These are phyloP conservation scores for Terfezia claveryi DNA, from an alignment of 495 filamentous ascomycete genomes.

Conservation along the genomic window DNA sequence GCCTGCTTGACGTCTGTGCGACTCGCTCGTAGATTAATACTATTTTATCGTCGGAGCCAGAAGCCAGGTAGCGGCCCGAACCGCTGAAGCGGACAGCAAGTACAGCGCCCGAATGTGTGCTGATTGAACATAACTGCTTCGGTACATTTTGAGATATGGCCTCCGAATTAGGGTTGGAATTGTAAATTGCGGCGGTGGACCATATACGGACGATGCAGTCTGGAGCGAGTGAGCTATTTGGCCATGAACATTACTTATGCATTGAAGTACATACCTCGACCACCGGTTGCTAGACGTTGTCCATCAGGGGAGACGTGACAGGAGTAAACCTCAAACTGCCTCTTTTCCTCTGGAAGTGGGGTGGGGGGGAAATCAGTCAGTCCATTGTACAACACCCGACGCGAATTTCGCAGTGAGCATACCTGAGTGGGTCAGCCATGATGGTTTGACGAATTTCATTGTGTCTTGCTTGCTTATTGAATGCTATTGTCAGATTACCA, in stretches of 20 bases:
- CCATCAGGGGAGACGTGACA: constrained; percentile 94
- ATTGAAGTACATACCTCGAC: constrained; percentile 3
- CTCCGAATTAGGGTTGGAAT: constrained; percentile 32
- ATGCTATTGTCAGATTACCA: too few species aligned
- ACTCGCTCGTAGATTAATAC: constrained; percentile 76
- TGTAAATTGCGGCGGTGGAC: constrained; percentile 84
- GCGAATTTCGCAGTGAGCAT: constrained; percentile 14
- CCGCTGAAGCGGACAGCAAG: constrained; percentile 90
- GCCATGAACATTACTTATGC: too few species aligned
- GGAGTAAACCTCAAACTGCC: constrained; percentile 92
- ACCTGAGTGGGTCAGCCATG: constrained; percentile 86
- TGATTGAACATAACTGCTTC: constrained; percentile 88
- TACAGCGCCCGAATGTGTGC: constrained; percentile 92
- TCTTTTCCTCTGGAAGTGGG: constrained; percentile 51
- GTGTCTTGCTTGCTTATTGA: constrained; percentile 1
- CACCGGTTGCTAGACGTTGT: constrained; percentile 58
- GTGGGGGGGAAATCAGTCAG: not conserved
- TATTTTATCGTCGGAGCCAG: constrained; percentile 93
- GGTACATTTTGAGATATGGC: constrained; percentile 46
- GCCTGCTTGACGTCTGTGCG: constrained; percentile 5
- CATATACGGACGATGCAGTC: constrained; percentile 95
- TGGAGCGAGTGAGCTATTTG: constrained; percentile 15
- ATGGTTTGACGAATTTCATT: constrained; percentile 84
- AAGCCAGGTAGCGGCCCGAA: constrained; percentile 80
- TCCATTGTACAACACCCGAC: not conserved